Evolutionary conservation across 2,329 filamentous ascomycete genomes (phyloP), one percentile per base, ranked within the genome.

Genomic region (Gnomoniopsis smithogilvyi): DNA sequence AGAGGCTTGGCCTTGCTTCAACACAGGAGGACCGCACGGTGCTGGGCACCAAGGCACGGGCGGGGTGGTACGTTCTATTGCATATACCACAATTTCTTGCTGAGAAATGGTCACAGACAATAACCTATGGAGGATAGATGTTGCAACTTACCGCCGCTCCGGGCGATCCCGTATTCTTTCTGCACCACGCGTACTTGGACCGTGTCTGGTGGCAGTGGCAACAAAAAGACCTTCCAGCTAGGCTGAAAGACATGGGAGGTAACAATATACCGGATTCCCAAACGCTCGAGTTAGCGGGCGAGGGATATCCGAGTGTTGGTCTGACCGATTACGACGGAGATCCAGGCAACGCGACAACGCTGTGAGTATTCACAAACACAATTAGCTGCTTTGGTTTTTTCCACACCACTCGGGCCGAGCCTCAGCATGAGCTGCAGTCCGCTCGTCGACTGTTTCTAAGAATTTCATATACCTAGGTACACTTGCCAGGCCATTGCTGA

Each of bases 171-270:
- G 45, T 59, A 21, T 58, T 58, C 56, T 55, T 53, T 21, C 33
- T 59, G 7, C 56, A 59, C 41, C 56, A 55, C 17, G 52, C 56
- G 1, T 59, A 34, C n/a, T 22, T 59, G 26, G 56, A 59, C 24
- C 30, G 52, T 21, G 19, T 54, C 43, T 59, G 33, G 56, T 59
- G 56, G 56, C 45, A 59, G 33, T 59, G 51, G 56, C 56, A 59
- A 17, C 49, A 41, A 6, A 36, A 50, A 10, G 46, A 59, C 15
- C 51, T 55, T 8, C 38, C 43, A 7, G 46, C 45, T 1, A 33
- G 56, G 6, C 45, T 54, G 2, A 19, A 15, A 34, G 43, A 58
- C 17, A 58, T 58, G 43, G 47, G 38, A 7, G 56, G 51, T 6
- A 46, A 38, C 33, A 58, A 54, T 26, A 36, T 58, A 7, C 51